These are phyloP conservation scores for Leishmania lainsoni DNA, from an alignment of 208 protist species.

Conservation along the genomic window DNA sequence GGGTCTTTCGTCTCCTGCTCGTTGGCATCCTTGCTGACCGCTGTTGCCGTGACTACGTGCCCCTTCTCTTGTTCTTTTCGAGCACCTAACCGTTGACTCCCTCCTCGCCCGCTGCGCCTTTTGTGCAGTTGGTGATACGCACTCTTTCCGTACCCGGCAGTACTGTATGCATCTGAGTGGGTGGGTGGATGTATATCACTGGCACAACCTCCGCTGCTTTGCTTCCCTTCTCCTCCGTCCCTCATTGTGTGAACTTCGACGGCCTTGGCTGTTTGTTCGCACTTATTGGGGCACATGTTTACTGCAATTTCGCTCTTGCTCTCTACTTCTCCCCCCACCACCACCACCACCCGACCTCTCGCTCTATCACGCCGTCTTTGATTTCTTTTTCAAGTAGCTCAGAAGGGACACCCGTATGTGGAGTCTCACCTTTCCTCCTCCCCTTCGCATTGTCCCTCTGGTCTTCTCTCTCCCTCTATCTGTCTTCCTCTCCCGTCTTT, in stretches of 20 bases:
- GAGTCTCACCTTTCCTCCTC: not conserved
- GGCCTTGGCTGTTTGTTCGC: too few species aligned
- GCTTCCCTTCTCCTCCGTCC: not conserved
- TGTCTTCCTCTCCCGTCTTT: not conserved
- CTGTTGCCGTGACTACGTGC: not conserved
- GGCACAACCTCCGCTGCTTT: not conserved
- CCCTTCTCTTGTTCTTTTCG: not conserved
- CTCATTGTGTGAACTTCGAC: too few species aligned
- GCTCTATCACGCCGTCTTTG: too few species aligned
- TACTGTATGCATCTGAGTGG: not conserved
- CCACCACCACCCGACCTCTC: too few species aligned
- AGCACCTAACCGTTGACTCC: too few species aligned
- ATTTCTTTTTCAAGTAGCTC: not conserved
- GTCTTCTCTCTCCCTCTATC: not conserved
- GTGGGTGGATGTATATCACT: not conserved
- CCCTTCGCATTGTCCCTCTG: not conserved
- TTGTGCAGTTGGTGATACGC: not conserved
- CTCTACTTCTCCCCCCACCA: too few species aligned
- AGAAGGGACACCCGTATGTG: not conserved
- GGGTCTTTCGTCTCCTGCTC: not conserved
- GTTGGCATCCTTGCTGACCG: not conserved
- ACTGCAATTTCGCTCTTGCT: not conserved
- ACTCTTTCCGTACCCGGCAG: not conserved
- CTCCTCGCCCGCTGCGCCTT: too few species aligned
- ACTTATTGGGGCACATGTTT: not conserved